Conservation (phyloP, 1,284 basidiomycete species). For the Gymnopus androsaceus region DNA sequence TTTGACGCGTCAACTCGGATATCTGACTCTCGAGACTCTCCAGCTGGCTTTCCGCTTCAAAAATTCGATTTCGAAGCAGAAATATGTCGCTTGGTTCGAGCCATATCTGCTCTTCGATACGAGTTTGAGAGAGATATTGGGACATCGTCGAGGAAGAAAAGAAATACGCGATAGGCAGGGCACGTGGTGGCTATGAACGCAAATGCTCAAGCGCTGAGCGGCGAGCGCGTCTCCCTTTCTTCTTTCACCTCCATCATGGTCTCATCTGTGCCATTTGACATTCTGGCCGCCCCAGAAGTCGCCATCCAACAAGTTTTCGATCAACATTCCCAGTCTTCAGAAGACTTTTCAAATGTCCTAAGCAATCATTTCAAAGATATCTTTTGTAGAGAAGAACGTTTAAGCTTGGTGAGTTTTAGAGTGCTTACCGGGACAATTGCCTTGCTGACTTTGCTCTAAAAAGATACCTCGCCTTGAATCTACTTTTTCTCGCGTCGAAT, state of each 20-base stretch:
- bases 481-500: slow-evolving; percentile 51
- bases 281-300: slow-evolving; percentile 10
- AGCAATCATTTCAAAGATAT: slow-evolving; percentile 3
- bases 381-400: not conserved
- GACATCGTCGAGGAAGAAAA: too few species aligned
- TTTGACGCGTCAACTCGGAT: too few species aligned
- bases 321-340: slow-evolving; percentile 37
- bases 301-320: slow-evolving; percentile 11
- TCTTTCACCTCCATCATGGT: slow-evolving; percentile 7
- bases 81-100: too few species aligned
- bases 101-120: too few species aligned
- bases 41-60: too few species aligned
- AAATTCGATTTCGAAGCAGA: too few species aligned
- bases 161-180: too few species aligned
- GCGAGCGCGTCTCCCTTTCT: not conserved
- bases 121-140: too few species aligned
- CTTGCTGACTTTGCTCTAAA: not conserved
- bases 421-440: slow-evolving; percentile 30
- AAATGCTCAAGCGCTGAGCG: not conserved
- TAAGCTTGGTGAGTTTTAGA: slow-evolving; percentile 43
- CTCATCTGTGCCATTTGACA: slow-evolving; percentile 12
- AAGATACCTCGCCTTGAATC: slow-evolving; percentile 3
- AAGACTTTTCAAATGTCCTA: slow-evolving; percentile 48
- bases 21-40: too few species aligned
- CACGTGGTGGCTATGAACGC: too few species aligned